Evolutionary conservation across 2,329 filamentous ascomycete species (phyloP), one percentile per base, ranked within the genome.

Genomic region (Periconia macrospinosa): DNA sequence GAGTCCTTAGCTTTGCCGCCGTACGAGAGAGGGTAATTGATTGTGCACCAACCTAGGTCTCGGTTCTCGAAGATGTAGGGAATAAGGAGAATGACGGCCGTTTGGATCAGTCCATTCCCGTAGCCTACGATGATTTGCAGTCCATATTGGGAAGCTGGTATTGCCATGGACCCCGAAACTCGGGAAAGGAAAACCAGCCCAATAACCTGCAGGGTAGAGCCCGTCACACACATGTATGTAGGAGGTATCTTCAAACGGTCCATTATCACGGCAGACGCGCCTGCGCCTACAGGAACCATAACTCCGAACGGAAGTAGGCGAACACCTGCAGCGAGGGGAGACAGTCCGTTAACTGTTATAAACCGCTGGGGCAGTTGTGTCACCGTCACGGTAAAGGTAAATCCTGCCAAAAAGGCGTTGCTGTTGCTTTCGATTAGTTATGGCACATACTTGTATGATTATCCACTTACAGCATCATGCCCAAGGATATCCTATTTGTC

Each of bases 331-430:
- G 14, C n/a, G 2, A 59, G 20, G 30, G 54, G 19, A 9, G 54
- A 54, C 6, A 50, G 35, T 3, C 50, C 48, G 19, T 54, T 40
- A 5, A 57, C 47, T 7, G 40, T 50, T n/a, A 41, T 47, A 40
- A 54, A 54, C 8, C 49, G 44, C 40, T 54, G 54, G 6, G 54
- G 54, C 20, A 59, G 45, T 20, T 54, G 45, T 10, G 48, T 35
- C 2, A 54, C n/a, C 15, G n/a, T 37, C 14, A 54, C 41, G 6
- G 30, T 33, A 23, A 48, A 23, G 18, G 45, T 20, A 27, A n/a
- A 18, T 23, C 49, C 44, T 9, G 6, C 14, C 23, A 47, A 27
- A 9, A 42, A 52, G 1, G 49, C 30, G 27, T 47, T 52, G 7
- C 20, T 52, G 17, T 6, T 19, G 6, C n/a, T 5, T 37, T 18